A percentile compares a stretch with the other conserved stretches of the same genome.
Conservation (phyloP, 2,329 filamentous ascomycete species). For the Fusarium sp. region DNA sequence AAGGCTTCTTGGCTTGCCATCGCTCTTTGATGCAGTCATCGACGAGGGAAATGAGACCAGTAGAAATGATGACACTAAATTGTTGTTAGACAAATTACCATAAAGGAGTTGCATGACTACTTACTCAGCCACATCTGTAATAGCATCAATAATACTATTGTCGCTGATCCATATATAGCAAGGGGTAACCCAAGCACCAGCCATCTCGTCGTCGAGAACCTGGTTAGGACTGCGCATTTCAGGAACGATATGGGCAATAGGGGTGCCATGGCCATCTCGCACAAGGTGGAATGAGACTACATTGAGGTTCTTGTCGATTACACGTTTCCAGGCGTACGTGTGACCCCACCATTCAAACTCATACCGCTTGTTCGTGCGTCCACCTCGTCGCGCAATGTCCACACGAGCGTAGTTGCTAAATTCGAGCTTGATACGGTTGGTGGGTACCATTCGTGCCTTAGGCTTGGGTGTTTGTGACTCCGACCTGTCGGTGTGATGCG, state of each 20-base stretch:
- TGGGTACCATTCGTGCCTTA: conserved; percentile 64
- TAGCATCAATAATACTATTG: conserved; percentile 73
- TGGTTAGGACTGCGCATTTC: conserved; percentile 80
- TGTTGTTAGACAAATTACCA: conserved; percentile 42
- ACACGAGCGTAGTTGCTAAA: conserved; percentile 98
- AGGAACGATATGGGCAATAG: conserved; percentile 87
- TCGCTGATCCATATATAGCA: conserved; percentile 94
- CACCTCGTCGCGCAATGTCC: conserved; percentile 77
- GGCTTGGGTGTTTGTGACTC: conserved; percentile 48
- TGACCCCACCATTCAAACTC: conserved; percentile 96
- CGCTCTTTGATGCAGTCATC: conserved; percentile 90
- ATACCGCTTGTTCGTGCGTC: conserved; percentile 79
- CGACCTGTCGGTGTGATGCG: conserved; percentile 38
- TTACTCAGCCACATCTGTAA: conserved; percentile 90
- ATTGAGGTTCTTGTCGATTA: conserved; percentile 76
- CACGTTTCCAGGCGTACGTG: conserved; percentile 85
- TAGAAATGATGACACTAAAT: conserved; percentile 84
- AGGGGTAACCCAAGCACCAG: conserved; percentile 90
- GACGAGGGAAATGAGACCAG: conserved; percentile 88
- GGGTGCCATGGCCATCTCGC: conserved; percentile 70
- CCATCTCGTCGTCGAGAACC: conserved; percentile 76
- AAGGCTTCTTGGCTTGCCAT: conserved; percentile 69
- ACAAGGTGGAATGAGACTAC: conserved; percentile 85
- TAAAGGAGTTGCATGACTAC: conserved; percentile 48
- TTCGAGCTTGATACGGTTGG: conserved; percentile 88